A percentile compares a stretch with the other conserved stretches of the same genome.
These are phyloP conservation scores for Tetrahymena thermophila DNA, from an alignment of 73 alveolate species.

Conservation along the genomic window DNA sequence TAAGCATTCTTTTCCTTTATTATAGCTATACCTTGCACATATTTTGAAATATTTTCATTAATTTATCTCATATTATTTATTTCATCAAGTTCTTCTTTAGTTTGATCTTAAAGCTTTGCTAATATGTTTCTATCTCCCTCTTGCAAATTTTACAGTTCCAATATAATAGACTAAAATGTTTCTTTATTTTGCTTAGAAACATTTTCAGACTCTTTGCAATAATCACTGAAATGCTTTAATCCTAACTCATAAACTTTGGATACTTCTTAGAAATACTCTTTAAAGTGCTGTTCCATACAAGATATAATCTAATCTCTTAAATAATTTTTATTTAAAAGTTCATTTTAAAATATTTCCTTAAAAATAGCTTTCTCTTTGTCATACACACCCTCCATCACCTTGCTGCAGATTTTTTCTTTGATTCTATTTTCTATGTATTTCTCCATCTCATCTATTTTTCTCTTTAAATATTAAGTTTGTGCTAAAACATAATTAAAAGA, in stretches of 20 bases:
- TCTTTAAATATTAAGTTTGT: neutral
- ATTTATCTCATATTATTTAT: neutral
- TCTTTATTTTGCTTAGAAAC: neutral
- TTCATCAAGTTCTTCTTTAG: neutral
- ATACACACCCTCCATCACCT: neutral
- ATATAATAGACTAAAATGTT: neutral
- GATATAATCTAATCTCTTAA: neutral
- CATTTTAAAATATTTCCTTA: neutral
- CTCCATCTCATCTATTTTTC: neutral
- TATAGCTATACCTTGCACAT: neutral
- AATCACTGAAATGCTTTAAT: neutral
- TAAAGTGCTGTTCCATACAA: neutral
- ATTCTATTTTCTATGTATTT: neutral
- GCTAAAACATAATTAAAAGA: neutral
- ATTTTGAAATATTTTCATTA: neutral
- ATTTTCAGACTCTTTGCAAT: neutral
- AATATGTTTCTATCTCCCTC: neutral
- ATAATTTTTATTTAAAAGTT: neutral
- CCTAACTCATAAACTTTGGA: neutral
- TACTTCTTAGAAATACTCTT: neutral
- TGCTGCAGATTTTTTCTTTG: neutral
- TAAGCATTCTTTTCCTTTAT: neutral
- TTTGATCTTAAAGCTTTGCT: neutral
- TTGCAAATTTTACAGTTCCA: neutral
- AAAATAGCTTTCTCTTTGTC: neutral